Evolutionary conservation across 495 filamentous ascomycete genomes (phyloP).

Genomic region (Daldinia vernicosa): DNA sequence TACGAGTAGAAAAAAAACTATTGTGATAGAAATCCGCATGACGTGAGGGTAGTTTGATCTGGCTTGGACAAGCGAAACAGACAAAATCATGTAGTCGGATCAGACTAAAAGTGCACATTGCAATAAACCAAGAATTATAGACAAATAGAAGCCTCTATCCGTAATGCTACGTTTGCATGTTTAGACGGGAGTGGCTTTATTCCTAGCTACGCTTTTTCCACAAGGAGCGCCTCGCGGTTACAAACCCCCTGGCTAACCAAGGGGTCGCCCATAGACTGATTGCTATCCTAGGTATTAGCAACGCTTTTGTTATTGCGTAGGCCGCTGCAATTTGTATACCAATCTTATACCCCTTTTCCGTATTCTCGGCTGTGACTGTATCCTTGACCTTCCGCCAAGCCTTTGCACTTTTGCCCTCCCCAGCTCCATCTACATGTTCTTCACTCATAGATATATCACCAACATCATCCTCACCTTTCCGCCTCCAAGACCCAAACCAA

Average conservation of each 20-base stretch:
- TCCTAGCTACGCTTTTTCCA: slow-evolving; percentile 32
- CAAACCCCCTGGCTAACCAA: slow-evolving; percentile 82
- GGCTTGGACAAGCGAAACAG: slow-evolving; percentile 11
- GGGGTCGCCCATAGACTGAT: slow-evolving; percentile 88
- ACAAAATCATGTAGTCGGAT: not conserved
- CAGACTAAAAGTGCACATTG: slow-evolving; percentile 21
- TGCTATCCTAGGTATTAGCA: slow-evolving; percentile 78
- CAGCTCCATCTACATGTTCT: slow-evolving; percentile 9
- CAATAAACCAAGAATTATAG: slow-evolving; percentile 31
- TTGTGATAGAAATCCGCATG: slow-evolving; percentile 1
- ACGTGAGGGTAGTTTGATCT: slow-evolving; percentile 14
- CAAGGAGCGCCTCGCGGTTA: slow-evolving; percentile 55
- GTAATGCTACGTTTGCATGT: not conserved
- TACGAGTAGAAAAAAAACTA: slow-evolving; percentile 75
- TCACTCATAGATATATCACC: slow-evolving; percentile 5
- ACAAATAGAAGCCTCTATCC: not conserved
- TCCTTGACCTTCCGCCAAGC: slow-evolving; percentile 48
- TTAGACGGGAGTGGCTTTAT: not conserved
- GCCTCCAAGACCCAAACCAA: slow-evolving; percentile 23
- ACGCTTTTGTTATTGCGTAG: slow-evolving; percentile 85
- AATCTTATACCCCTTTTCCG: slow-evolving; percentile 60
- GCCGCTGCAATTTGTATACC: slow-evolving; percentile 81
- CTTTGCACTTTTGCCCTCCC: slow-evolving; percentile 39
- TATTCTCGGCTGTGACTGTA: slow-evolving; percentile 40
- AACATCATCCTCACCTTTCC: slow-evolving; percentile 33